Base-by-base conservation (phyloP, 805 yeast species). In the Metschnikowia amazonensis region DNA sequence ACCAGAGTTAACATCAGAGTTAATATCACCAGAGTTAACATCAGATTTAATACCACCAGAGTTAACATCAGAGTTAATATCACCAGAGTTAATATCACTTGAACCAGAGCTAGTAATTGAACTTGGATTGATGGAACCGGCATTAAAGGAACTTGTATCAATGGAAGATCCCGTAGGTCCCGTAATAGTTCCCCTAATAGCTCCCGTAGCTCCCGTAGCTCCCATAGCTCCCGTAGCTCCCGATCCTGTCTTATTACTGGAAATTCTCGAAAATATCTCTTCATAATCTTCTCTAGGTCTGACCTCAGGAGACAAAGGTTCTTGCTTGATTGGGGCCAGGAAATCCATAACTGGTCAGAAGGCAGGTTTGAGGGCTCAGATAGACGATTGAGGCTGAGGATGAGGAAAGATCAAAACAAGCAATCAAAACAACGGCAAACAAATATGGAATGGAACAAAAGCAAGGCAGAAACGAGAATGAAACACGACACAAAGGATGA, bases 281-380 rank as follows among this genome's bases (percentile, higher is more conserved):
- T 35, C 28, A 7, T 36, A 23, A 7, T 23, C 28, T 6, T 18
- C 27, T 4, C 7, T 13, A 32, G 34, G 28, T 29, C 16, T 14
- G 34, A n/a, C 20, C 5, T 11, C 5, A 7, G 43, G 43, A 20
- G 43, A 39, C 11, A 23, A 13, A 27, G 43, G 10, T 17, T 39
- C 43, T 30, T 39, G 35, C n/a, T 39, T 39, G 23, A 39, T 36
- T 23, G n/a, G 25, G 10, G 42, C 27, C 33, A 11, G 18, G 28
- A 28, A 37, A 37, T 28, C 41, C 41, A 39, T 30, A 10, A 9
- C 8, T 13, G 36, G 16, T n/a, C n/a, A n/a, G n/a, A n/a, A n/a
- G n/a, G n/a, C n/a, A n/a, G n/a, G n/a, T n/a, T n/a, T n/a, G n/a
- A n/a, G n/a, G n/a, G n/a, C n/a, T n/a, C n/a, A n/a, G n/a, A n/a